Evolutionary conservation across 371 early-diverging fungal genomes (phyloP).

Genomic region (Parasitella parasitica): DNA sequence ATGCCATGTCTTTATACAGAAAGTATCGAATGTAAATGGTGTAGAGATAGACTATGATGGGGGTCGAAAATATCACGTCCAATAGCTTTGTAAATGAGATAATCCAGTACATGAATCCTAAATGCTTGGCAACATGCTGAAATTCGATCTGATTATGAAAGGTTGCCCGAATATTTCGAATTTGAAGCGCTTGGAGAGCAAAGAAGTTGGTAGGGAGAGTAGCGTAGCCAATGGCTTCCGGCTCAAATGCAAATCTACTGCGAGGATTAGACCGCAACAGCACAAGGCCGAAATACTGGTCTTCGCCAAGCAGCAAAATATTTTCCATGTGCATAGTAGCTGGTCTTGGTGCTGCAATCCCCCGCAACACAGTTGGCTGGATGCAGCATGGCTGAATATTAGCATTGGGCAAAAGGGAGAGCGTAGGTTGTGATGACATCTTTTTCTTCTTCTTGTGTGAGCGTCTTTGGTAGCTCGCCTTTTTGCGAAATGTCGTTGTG

Average conservation of each 20-base stretch:
- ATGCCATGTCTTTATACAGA: slow-evolving; percentile 25
- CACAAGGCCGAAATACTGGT: slow-evolving; percentile 42
- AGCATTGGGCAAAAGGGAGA: slow-evolving; percentile 30
- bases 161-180: slow-evolving; percentile 32
- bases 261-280: slow-evolving; percentile 45
- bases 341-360: slow-evolving; percentile 36
- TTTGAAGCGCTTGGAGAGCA: slow-evolving; percentile 39
- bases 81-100: slow-evolving; percentile 36
- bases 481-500: neutral
- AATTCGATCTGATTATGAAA: slow-evolving; percentile 46
- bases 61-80: slow-evolving; percentile 42
- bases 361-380: slow-evolving; percentile 47
- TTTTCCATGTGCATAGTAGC: slow-evolving; percentile 50
- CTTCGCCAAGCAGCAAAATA: slow-evolving; percentile 46
- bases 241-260: slow-evolving; percentile 48
- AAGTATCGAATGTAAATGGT: slow-evolving; percentile 34
- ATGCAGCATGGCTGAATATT: slow-evolving; percentile 37
- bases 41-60: slow-evolving; percentile 43
- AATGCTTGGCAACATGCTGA: slow-evolving; percentile 34
- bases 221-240: slow-evolving; percentile 46
- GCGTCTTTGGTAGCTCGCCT: slow-evolving; percentile 1
- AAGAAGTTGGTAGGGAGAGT: slow-evolving; percentile 40
- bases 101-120: slow-evolving; percentile 43
- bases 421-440: neutral
- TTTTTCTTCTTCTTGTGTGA: neutral